Evolutionary conservation across 495 filamentous ascomycete species (phyloP).

Genomic region (Neurospora sp.): DNA sequence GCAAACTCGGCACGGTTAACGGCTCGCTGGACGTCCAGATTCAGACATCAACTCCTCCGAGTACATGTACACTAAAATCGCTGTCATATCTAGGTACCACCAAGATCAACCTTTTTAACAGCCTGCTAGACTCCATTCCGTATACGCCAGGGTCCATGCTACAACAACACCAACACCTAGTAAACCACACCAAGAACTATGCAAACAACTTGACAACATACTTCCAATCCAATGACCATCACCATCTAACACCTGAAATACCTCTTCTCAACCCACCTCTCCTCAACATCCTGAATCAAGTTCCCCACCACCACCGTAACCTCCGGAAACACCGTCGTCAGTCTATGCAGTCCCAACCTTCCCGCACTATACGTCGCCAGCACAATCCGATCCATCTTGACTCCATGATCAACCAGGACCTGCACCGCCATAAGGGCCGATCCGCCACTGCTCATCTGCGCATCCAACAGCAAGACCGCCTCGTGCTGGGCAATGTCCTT

Average conservation of each 20-base stretch:
- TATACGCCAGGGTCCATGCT: neutral
- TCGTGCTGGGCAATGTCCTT: constrained; percentile 58
- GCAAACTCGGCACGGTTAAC: neutral
- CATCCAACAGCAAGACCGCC: constrained; percentile 76
- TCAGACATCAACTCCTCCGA: neutral
- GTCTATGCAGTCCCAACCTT: constrained; percentile 56
- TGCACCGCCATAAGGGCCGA: constrained; percentile 94
- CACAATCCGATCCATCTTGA: constrained; percentile 69
- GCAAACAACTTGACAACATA: neutral
- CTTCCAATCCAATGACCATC: neutral
- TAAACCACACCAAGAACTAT: neutral
- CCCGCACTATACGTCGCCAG: constrained; percentile 27
- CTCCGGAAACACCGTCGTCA: constrained; percentile 78
- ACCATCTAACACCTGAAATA: constrained; percentile 25
- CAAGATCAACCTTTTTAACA: neutral
- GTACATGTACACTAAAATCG: neutral
- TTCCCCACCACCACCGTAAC: constrained; percentile 74
- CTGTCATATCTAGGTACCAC: neutral
- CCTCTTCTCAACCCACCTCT: constrained; percentile 29
- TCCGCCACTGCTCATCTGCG: constrained; percentile 88
- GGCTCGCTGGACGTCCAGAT: neutral
- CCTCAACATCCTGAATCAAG: constrained; percentile 36
- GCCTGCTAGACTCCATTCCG: neutral
- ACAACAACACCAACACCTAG: neutral
- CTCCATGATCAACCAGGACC: constrained; percentile 87